A percentile compares a stretch with the other conserved stretches of the same genome.
Conservation (phyloP, 2,329 filamentous ascomycete species). For the Fusarium sulawesiense region DNA sequence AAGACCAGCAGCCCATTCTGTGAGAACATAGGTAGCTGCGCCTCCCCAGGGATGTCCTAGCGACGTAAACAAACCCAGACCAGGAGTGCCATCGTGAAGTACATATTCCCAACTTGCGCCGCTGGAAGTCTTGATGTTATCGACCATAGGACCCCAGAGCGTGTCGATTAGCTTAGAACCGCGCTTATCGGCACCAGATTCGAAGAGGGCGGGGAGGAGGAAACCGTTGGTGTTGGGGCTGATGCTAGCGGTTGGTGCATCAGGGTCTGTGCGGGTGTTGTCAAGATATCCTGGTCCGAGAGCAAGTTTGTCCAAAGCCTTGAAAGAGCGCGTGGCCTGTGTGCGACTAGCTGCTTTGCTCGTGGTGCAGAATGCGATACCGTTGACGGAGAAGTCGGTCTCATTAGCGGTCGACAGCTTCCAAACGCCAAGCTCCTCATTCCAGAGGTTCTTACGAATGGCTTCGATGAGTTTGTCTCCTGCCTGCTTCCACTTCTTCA, state of each 20-base stretch:
- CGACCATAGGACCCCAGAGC: constrained; percentile 12
- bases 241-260: constrained; percentile 1
- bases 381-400: constrained; percentile 11
- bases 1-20: constrained; percentile 9
- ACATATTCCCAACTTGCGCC: constrained; percentile 17
- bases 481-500: not conserved
- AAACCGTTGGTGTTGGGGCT: constrained; percentile 16
- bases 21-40: constrained; percentile 12
- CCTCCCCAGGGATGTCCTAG: constrained; percentile 11
- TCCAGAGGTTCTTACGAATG: constrained; percentile 8
- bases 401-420: not conserved
- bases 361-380: constrained; percentile 6
- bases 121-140: constrained; percentile 2
- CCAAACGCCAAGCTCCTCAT: constrained; percentile 7
- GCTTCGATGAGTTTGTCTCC: not conserved
- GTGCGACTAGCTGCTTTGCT: not conserved
- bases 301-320: not conserved
- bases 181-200: not conserved
- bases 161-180: constrained; percentile 5
- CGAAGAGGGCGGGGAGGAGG: constrained; percentile 4
- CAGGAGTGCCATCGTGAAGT: not conserved
- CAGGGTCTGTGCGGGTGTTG: not conserved
- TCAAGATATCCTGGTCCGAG: constrained; percentile 9
- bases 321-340: not conserved
- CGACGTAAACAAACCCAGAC: not conserved